Percentiles rank a stretch among this genome's conserved stretches.
phyloP scores from a whole-genome alignment of 2,329 filamentous ascomycete genomes.

The Paraphoma chrysanthemicola region DNA sequence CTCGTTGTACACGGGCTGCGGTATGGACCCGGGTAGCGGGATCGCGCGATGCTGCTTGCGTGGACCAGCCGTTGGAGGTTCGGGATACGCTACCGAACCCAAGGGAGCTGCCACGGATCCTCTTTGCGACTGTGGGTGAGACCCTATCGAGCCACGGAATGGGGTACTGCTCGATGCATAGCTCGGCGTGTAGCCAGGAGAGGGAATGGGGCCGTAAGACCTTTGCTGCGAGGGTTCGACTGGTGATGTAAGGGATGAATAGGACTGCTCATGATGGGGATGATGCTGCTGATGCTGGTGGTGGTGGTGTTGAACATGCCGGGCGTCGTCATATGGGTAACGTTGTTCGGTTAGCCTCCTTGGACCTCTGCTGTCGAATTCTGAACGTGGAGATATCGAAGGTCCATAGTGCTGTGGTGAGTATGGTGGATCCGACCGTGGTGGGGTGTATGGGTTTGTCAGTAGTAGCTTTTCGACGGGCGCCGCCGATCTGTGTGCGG shows the following conservation, averaged over 20 bases:
- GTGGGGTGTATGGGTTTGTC: conserved; percentile 48
- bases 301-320: conserved; percentile 37
- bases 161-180: conserved; percentile 47
- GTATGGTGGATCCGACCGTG: conserved; percentile 48
- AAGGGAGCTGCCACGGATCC: conserved; percentile 41
- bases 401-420: conserved; percentile 49
- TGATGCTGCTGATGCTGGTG: conserved; percentile 41
- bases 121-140: conserved; percentile 45
- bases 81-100: conserved; percentile 41
- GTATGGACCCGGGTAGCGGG: conserved; percentile 47
- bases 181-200: conserved; percentile 49
- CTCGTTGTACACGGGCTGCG: conserved; percentile 48
- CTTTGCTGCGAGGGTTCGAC: conserved; percentile 43
- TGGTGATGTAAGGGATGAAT: conserved; percentile 46
- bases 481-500: conserved; percentile 36
- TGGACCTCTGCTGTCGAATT: conserved; percentile 39
- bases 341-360: conserved; percentile 40
- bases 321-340: conserved; percentile 42
- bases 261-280: conserved; percentile 41
- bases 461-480: conserved; percentile 46
- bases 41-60: conserved; percentile 35
- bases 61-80: conserved; percentile 38
- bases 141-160: conserved; percentile 47
- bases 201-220: conserved; percentile 44
- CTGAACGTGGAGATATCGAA: conserved; percentile 45